phyloP scores from a whole-genome alignment of 768 basidiomycete species.

The Kwoniella europaea region DNA sequence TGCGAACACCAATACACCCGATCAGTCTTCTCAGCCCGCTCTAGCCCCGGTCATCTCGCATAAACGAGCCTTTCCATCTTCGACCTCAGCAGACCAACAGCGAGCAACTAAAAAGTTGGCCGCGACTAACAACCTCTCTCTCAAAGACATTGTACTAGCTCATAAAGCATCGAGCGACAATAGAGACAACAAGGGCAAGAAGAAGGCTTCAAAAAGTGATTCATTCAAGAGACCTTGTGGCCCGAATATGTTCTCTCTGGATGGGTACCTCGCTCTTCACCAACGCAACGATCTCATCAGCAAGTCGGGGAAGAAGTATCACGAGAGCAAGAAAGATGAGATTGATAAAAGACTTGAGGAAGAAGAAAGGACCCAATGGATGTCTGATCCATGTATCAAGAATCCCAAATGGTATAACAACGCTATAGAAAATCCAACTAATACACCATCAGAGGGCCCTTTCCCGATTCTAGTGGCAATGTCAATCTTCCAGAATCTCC shows the following conservation, averaged over 20 bases:
- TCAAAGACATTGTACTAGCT: background rate
- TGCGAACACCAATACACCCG: too few species aligned
- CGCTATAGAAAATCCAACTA: background rate
- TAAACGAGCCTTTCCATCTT: too few species aligned
- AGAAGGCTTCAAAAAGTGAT: background rate
- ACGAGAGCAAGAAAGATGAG: background rate
- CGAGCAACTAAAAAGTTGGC: background rate
- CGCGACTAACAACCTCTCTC: background rate
- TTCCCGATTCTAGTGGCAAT: slow-evolving; percentile 9
- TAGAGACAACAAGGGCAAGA: background rate
- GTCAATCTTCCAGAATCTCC: slow-evolving; percentile 7
- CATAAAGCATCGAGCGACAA: background rate
- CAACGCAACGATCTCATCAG: slow-evolving; percentile 3
- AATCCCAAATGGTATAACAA: slow-evolving; percentile 22
- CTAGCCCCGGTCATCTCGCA: too few species aligned
- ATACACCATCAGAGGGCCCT: background rate
- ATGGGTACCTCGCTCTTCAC: background rate
- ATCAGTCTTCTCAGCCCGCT: too few species aligned
- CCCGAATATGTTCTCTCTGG: background rate
- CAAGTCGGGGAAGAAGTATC: background rate
- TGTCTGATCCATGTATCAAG: background rate
- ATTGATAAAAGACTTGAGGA: background rate
- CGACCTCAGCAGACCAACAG: too few species aligned
- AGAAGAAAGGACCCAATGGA: slow-evolving; percentile 11
- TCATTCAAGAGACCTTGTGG: background rate